Evolutionary conservation across 2,329 filamentous ascomycete species (phyloP).

Genomic region (Sphaerostilbella broomeana): DNA sequence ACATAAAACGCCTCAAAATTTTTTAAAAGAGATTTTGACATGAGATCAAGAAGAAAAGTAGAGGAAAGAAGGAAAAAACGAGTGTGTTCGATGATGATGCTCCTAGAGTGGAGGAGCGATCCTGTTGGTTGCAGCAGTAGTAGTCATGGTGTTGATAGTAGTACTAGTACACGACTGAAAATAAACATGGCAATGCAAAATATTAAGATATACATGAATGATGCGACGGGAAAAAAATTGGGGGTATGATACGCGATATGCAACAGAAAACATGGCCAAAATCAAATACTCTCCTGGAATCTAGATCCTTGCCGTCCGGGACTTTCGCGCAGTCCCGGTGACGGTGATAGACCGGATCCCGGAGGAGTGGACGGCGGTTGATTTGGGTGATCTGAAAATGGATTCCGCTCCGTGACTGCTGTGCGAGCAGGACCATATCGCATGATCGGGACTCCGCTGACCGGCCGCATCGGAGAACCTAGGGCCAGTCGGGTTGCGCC

Average conservation of each 20-base stretch:
- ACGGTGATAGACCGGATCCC: conserved; percentile 32
- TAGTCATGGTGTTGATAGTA: neutral
- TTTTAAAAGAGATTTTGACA: neutral
- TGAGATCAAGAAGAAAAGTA: neutral
- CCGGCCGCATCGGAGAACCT: conserved; percentile 52
- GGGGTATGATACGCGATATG: conserved; percentile 5
- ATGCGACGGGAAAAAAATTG: too few relatives aligned
- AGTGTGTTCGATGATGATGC: conserved; percentile 4
- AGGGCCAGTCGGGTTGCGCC: conserved; percentile 41
- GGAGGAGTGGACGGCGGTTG: conserved; percentile 30
- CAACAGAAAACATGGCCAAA: neutral
- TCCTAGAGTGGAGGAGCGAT: conserved; percentile 10
- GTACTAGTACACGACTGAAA: neutral
- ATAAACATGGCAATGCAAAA: neutral
- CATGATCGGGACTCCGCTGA: conserved; percentile 54
- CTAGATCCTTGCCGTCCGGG: conserved; percentile 31
- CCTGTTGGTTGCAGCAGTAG: conserved; percentile 5
- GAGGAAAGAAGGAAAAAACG: neutral
- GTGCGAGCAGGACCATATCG: conserved; percentile 60
- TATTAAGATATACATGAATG: conserved; percentile 7
- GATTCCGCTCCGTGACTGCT: conserved; percentile 50
- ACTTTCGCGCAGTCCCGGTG: conserved; percentile 27
- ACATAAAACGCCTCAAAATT: conserved; percentile 4
- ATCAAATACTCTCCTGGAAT: conserved; percentile 37
- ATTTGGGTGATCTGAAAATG: conserved; percentile 32